Conservation (phyloP, 108 stramenopile genomes). For the Skeletonema tropicum region DNA sequence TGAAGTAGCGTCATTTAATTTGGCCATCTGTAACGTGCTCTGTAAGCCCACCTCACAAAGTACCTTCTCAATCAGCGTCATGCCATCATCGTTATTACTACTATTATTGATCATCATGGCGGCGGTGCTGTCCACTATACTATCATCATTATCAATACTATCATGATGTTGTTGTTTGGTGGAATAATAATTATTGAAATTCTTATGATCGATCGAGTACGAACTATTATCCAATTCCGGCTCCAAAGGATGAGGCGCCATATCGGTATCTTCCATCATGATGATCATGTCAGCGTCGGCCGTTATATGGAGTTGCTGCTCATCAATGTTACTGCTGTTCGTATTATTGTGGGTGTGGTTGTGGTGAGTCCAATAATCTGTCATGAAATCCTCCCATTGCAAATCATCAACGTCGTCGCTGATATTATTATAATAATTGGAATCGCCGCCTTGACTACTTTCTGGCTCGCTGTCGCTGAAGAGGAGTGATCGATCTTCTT, state of each 20-base stretch:
- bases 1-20: neutral
- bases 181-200: too few relatives aligned
- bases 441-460: slow-evolving; percentile 2
- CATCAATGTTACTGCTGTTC: neutral
- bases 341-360: neutral
- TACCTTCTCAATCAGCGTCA: slow-evolving; percentile 4
- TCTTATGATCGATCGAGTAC: too few relatives aligned
- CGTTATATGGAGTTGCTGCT: neutral
- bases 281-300: slow-evolving; percentile 15
- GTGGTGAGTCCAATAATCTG: slow-evolving; percentile 16
- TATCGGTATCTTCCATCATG: slow-evolving; percentile 32
- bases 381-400: slow-evolving; percentile 53
- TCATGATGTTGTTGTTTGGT: too few relatives aligned
- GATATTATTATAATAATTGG: neutral
- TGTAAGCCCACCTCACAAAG: neutral
- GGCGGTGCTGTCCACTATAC: too few relatives aligned
- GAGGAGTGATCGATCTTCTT: too few relatives aligned
- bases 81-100: too few relatives aligned
- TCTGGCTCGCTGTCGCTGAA: slow-evolving; percentile 7
- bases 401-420: neutral
- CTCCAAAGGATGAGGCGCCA: slow-evolving; percentile 33
- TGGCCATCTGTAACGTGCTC: neutral
- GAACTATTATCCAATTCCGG: slow-evolving; percentile 30
- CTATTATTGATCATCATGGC: too few relatives aligned
- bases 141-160: too few relatives aligned